phyloP scores from a whole-genome alignment of 73 alveolate genomes.

The Breviolum minutum region DNA sequence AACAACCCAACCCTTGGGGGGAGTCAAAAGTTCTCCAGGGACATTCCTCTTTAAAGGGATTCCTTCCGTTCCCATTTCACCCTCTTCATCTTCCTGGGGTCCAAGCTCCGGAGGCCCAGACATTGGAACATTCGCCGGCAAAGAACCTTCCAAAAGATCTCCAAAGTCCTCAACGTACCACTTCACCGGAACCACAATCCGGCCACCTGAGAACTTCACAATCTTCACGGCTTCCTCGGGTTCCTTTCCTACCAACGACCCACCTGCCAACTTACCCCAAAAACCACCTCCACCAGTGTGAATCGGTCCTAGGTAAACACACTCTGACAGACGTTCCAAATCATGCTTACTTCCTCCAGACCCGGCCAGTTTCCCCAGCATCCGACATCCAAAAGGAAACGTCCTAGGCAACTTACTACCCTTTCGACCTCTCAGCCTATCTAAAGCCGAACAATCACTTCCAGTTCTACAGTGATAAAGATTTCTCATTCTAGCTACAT shows the following conservation, averaged over 20 bases:
- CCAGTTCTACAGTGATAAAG: not conserved
- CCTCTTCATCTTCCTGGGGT: not conserved
- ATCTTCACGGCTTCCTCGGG: not conserved
- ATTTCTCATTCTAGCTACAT: not conserved
- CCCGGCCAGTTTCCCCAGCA: not conserved
- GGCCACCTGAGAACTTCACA: not conserved
- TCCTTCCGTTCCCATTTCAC: not conserved
- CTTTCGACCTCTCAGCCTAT: not conserved
- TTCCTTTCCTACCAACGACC: not conserved
- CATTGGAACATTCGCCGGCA: no score
- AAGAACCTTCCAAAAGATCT: no score
- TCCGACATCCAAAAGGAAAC: not conserved
- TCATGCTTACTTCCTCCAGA: not conserved
- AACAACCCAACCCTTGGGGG: constrained; percentile 5
- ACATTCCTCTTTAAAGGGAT: no score
- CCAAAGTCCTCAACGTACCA: not conserved
- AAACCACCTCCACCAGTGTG: not conserved
- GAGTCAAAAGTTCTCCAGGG: no score
- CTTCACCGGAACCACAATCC: not conserved
- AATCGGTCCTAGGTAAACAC: constrained; percentile 2
- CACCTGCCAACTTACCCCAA: constrained; percentile 7
- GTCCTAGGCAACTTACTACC: not conserved
- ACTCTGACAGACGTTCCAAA: not conserved
- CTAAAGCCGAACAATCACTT: not conserved
- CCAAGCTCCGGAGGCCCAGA: not conserved